Evolutionary conservation across 495 filamentous ascomycete genomes (phyloP).

Genomic region (Penicillium lagena): DNA sequence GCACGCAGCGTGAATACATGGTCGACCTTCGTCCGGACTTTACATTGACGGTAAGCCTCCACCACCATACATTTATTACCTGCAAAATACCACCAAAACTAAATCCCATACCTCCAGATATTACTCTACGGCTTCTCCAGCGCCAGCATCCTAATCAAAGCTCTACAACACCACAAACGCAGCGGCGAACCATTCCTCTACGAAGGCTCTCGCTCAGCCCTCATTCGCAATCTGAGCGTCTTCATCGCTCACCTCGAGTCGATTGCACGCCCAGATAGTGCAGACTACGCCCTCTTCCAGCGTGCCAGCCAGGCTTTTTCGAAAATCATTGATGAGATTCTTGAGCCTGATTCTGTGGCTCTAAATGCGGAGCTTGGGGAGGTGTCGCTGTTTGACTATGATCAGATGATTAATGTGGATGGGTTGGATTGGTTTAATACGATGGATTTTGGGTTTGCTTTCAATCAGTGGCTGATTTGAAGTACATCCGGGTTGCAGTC

Average conservation of each 20-base stretch:
- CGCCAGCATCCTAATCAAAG: conserved; percentile 36
- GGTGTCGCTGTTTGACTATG: conserved; percentile 3
- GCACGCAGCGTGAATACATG: conserved; percentile 32
- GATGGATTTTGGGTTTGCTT: conserved; percentile 19
- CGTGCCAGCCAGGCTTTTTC: conserved; percentile 21
- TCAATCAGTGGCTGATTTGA: conserved; percentile 27
- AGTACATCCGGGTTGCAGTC: background rate
- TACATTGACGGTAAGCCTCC: conserved; percentile 16
- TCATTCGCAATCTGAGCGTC: conserved; percentile 55
- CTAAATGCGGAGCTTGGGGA: background rate
- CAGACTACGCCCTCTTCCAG: conserved; percentile 20
- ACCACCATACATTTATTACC: background rate
- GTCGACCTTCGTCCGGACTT: conserved; percentile 22
- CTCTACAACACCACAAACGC: conserved; percentile 35
- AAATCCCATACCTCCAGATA: conserved; percentile 21
- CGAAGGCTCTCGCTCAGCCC: conserved; percentile 41
- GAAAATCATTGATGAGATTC: conserved; percentile 25
- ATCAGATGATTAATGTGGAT: conserved; percentile 13
- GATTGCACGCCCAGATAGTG: conserved; percentile 12
- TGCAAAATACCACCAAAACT: background rate
- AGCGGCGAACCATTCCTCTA: conserved; percentile 33
- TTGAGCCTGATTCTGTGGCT: conserved; percentile 18
- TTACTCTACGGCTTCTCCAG: conserved; percentile 35
- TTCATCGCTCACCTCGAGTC: conserved; percentile 34
- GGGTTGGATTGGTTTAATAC: conserved; percentile 18